phyloP scores from a whole-genome alignment of 2,329 filamentous ascomycete species.

The Diaporthe helianthi region DNA sequence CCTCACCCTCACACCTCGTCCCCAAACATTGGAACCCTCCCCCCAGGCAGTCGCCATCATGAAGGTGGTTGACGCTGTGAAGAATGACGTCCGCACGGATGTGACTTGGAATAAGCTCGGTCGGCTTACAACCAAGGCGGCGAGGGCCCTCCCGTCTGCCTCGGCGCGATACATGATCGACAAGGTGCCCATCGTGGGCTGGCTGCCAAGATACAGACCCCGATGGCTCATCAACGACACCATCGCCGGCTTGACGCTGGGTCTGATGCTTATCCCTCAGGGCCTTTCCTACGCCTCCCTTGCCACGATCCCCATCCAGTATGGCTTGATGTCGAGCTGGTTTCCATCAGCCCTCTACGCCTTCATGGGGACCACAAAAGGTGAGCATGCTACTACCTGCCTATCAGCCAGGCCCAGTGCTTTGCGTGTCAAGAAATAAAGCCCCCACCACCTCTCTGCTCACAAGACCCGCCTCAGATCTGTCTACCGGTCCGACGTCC shows the following conservation, averaged over 20 bases:
- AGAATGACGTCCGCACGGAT: conserved; percentile 47
- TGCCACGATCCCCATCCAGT: conserved; percentile 66
- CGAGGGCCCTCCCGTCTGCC: conserved; percentile 55
- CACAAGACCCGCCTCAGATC: conserved; percentile 47
- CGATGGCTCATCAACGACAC: conserved; percentile 68
- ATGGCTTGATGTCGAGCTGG: conserved; percentile 67
- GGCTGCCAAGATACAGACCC: conserved; percentile 67
- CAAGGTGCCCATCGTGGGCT: conserved; percentile 67
- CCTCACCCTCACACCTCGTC: not conserved
- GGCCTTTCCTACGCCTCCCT: conserved; percentile 69
- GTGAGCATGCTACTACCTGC: conserved; percentile 45
- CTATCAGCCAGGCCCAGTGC: too few species aligned
- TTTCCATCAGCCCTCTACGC: conserved; percentile 63
- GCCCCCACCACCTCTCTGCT: not conserved
- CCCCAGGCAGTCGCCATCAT: conserved; percentile 29
- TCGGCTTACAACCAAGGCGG: conserved; percentile 42
- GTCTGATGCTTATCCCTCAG: conserved; percentile 67
- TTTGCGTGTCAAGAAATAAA: too few species aligned
- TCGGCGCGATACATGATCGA: conserved; percentile 63
- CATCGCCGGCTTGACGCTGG: conserved; percentile 67
- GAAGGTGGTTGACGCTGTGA: conserved; percentile 38
- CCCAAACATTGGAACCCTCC: too few species aligned
- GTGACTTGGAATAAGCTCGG: conserved; percentile 46
- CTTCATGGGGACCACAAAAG: conserved; percentile 68
- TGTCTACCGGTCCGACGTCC: conserved; percentile 70